Conservation (phyloP, 352 stramenopile species). For the Globisporangium takayamanum region DNA sequence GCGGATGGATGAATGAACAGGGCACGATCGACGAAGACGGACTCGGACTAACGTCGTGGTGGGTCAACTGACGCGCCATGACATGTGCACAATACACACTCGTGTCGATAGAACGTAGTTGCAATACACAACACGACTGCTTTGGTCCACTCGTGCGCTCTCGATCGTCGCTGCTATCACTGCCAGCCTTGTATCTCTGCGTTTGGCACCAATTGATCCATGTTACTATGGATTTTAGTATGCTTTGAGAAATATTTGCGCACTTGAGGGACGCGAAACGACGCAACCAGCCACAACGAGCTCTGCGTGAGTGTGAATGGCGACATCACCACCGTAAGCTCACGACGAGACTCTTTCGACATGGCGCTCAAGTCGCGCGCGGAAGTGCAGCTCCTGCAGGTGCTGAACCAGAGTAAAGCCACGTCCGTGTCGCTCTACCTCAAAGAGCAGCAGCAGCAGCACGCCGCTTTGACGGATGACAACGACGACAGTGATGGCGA, state of each 20-base stretch:
- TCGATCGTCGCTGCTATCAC: too few species aligned
- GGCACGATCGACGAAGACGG: conserved; percentile 87
- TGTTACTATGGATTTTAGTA: too few species aligned
- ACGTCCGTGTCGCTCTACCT: conserved; percentile 34
- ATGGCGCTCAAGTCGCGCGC: conserved; percentile 41
- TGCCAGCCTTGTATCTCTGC: too few species aligned
- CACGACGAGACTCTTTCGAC: too few species aligned
- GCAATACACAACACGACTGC: neutral
- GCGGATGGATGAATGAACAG: conserved; percentile 16
- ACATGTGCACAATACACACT: too few species aligned
- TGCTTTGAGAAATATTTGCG: neutral
- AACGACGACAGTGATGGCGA: neutral
- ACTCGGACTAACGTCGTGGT: conserved; percentile 79
- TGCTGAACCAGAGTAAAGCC: conserved; percentile 46
- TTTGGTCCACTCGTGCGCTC: neutral
- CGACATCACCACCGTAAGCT: too few species aligned
- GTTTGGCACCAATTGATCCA: too few species aligned
- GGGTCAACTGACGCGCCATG: conserved; percentile 26
- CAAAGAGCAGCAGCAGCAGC: conserved; percentile 35
- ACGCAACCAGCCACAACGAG: neutral
- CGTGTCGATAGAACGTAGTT: conserved; percentile 1
- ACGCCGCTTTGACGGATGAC: conserved; percentile 1
- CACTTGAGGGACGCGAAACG: neutral
- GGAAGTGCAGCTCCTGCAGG: conserved; percentile 43
- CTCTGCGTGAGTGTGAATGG: too few species aligned